These are phyloP conservation scores for Forsythia viridissima DNA, from an alignment of 257 asterid species.

Conservation along the genomic window DNA sequence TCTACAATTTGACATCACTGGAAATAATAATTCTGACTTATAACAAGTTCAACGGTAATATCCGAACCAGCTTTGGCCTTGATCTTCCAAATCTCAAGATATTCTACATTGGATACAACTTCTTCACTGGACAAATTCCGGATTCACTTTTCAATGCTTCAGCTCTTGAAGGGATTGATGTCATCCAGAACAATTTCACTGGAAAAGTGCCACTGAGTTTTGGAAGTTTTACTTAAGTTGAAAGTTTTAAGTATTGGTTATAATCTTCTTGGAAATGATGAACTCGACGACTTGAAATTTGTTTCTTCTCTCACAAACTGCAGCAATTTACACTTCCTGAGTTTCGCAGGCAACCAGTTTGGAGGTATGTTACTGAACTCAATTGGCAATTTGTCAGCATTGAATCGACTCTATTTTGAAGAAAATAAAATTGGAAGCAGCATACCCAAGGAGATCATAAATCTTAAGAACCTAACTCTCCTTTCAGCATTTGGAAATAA, in stretches of 20 bases:
- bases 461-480: constrained; percentile 31
- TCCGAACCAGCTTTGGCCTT: constrained; percentile 39
- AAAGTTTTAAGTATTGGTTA: constrained; percentile 16
- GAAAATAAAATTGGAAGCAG: constrained; percentile 37
- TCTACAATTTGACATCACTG: constrained; percentile 44
- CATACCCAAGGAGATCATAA: constrained; percentile 41
- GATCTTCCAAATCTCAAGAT: constrained; percentile 37
- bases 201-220: constrained; percentile 38
- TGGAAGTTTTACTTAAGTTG: constrained; percentile 34
- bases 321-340: constrained; percentile 32
- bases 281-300: constrained; percentile 36
- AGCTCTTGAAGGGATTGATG: constrained; percentile 34
- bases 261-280: constrained; percentile 39
- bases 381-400: constrained; percentile 38
- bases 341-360: constrained; percentile 33
- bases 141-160: constrained; percentile 43
- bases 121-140: constrained; percentile 45
- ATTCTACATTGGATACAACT: constrained; percentile 38
- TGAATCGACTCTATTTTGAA: constrained; percentile 34
- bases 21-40: constrained; percentile 28
- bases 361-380: constrained; percentile 42
- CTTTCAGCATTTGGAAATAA: constrained; percentile 28
- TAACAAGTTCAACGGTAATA: constrained; percentile 39
- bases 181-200: constrained; percentile 37
- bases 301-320: constrained; percentile 41